These are phyloP conservation scores for Periconia macrospinosa DNA, from an alignment of 2,329 filamentous ascomycete species.

Conservation along the genomic window DNA sequence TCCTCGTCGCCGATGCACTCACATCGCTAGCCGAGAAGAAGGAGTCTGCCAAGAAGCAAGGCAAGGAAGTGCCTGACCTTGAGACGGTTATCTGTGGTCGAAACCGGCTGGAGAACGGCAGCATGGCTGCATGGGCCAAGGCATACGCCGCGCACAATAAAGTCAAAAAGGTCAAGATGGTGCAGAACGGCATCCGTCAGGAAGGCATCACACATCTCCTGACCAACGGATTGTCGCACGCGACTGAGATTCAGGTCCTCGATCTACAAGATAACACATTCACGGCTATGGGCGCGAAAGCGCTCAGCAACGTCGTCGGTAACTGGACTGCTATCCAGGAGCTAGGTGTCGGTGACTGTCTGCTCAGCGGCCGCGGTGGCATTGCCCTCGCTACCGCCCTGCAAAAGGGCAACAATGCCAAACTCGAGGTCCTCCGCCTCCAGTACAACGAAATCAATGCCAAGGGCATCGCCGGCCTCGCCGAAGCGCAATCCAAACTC, in stretches of 20 bases:
- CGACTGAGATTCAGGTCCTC: conserved; percentile 70
- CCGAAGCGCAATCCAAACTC: conserved; percentile 68
- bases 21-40: conserved; percentile 83
- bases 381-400: conserved; percentile 74
- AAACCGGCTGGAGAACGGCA: conserved; percentile 93
- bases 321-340: conserved; percentile 78
- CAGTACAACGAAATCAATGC: conserved; percentile 94
- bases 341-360: conserved; percentile 85
- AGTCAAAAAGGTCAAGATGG: conserved; percentile 90
- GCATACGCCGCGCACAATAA: conserved; percentile 79
- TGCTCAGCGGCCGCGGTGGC: conserved; percentile 77
- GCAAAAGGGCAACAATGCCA: conserved; percentile 72
- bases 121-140: conserved; percentile 93
- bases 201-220: conserved; percentile 86
- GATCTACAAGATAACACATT: conserved; percentile 99
- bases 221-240: conserved; percentile 73
- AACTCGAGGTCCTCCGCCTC: conserved; percentile 78
- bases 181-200: conserved; percentile 94
- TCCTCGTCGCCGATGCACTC: conserved; percentile 85
- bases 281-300: conserved; percentile 75
- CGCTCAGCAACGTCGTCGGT: conserved; percentile 73
- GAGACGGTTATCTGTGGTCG: conserved; percentile 98
- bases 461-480: conserved; percentile 71
- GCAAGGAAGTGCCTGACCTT: conserved; percentile 74
- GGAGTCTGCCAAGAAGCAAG: conserved; percentile 71